Conservation (phyloP, 108 stramenopile genomes). For the Craspedostauros australis region DNA sequence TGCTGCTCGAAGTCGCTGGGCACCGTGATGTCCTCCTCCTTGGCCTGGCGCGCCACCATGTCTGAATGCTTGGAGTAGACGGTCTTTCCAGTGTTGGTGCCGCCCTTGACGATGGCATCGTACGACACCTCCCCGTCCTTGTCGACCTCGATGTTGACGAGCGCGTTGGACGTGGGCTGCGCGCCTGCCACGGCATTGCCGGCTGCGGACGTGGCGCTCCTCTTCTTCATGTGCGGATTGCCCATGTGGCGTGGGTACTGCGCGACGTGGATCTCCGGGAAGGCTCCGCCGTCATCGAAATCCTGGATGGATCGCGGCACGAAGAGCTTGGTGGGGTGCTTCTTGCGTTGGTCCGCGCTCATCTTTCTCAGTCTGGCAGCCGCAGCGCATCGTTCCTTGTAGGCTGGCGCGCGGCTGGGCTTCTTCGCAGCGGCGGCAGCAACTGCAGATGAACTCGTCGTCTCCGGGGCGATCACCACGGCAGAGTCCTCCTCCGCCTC, state of each 20-base stretch:
- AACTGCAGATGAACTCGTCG: too few species aligned
- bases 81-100: constrained; percentile 84
- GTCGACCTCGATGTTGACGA: constrained; percentile 88
- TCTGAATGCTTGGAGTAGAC: constrained; percentile 84
- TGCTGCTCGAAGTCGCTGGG: constrained; percentile 87
- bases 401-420: constrained; percentile 45
- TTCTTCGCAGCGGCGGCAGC: too few species aligned
- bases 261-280: constrained; percentile 97
- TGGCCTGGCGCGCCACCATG: constrained; percentile 66
- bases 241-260: constrained; percentile 99
- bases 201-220: constrained; percentile 4
- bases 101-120: constrained; percentile 93
- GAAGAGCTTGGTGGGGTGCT: constrained; percentile 55
- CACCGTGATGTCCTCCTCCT: constrained; percentile 73
- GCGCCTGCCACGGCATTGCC: constrained; percentile 1
- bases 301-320: constrained; percentile 87
- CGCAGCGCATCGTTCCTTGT: constrained; percentile 61
- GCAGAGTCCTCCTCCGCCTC: too few species aligned
- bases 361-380: constrained; percentile 55
- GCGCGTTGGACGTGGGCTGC: constrained; percentile 39
- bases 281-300: constrained; percentile 98
- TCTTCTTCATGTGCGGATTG: constrained; percentile 61
- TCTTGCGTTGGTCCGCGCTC: constrained; percentile 54
- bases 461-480: too few species aligned
- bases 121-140: constrained; percentile 83